phyloP scores from a whole-genome alignment of 2,329 filamentous ascomycete species.

The Trichoderma sp. region DNA sequence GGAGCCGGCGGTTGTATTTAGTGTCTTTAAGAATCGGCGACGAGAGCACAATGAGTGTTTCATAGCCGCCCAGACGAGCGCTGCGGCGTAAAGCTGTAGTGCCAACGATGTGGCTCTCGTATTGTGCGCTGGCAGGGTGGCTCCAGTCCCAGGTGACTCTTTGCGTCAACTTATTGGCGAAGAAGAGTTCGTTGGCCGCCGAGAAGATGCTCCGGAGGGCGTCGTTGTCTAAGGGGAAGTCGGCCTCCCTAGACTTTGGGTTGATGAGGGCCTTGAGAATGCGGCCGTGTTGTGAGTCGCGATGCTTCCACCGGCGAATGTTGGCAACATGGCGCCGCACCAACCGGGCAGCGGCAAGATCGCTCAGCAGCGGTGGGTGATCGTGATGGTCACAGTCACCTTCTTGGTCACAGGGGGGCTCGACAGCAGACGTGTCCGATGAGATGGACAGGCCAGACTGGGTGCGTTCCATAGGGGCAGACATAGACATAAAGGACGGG shows the following conservation, averaged over 20 bases:
- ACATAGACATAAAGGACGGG: neutral
- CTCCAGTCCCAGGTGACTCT: slow-evolving; percentile 64
- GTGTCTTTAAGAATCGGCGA: slow-evolving; percentile 55
- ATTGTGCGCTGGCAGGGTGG: slow-evolving; percentile 47
- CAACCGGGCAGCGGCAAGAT: slow-evolving; percentile 48
- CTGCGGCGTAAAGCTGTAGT: slow-evolving; percentile 58
- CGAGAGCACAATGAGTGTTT: slow-evolving; percentile 62
- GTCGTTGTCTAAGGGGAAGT: slow-evolving; percentile 56
- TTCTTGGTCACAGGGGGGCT: slow-evolving; percentile 32
- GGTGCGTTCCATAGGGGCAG: slow-evolving; percentile 46
- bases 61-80: slow-evolving; percentile 49
- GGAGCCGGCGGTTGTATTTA: slow-evolving; percentile 57
- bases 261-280: slow-evolving; percentile 59
- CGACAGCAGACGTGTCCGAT: slow-evolving; percentile 37
- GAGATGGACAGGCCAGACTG: slow-evolving; percentile 50
- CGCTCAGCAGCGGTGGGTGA: slow-evolving; percentile 36
- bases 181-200: slow-evolving; percentile 62
- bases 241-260: slow-evolving; percentile 44
- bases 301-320: slow-evolving; percentile 42
- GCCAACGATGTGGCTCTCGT: slow-evolving; percentile 57
- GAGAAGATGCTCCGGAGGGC: slow-evolving; percentile 59
- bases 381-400: slow-evolving; percentile 25
- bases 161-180: slow-evolving; percentile 53
- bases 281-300: slow-evolving; percentile 53
- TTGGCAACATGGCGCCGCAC: slow-evolving; percentile 48